Evolutionary conservation across 192 early-diverging fungal genomes (phyloP).

Genomic region (Haplosporangium gracile): DNA sequence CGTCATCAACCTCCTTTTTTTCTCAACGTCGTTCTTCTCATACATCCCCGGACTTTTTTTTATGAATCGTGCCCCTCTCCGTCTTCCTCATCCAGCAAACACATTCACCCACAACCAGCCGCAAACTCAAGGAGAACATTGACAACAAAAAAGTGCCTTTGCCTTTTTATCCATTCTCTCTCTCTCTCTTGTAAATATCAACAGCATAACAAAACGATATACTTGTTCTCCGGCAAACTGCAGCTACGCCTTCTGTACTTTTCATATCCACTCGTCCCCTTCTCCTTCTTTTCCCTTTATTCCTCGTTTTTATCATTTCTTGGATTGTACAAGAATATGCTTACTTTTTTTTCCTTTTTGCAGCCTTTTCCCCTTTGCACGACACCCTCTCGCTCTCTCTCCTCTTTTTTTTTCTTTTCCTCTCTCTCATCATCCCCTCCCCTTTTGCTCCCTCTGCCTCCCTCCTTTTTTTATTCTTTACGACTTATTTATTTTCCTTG

Average conservation of each 20-base stretch:
- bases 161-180: neutral
- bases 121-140: neutral
- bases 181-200: neutral
- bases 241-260: neutral
- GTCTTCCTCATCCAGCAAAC: neutral
- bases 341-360: neutral
- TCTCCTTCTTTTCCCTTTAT: neutral
- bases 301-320: neutral
- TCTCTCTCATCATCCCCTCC: neutral
- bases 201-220: neutral
- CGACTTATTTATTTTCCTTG: neutral
- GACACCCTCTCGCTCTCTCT: neutral
- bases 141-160: neutral
- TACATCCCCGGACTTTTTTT: neutral
- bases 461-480: conserved; percentile 1
- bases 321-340: neutral
- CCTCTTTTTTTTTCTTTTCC: neutral
- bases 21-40: neutral
- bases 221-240: neutral
- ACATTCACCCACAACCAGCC: neutral
- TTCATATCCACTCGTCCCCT: neutral
- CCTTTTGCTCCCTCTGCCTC: neutral
- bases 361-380: neutral
- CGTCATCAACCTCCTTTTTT: conserved; percentile 10
- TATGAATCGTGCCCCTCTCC: neutral